A percentile compares a stretch with the other conserved stretches of the same genome.
phyloP scores from a whole-genome alignment of 1,284 basidiomycete species.

The Quambalaria eucalypti region DNA sequence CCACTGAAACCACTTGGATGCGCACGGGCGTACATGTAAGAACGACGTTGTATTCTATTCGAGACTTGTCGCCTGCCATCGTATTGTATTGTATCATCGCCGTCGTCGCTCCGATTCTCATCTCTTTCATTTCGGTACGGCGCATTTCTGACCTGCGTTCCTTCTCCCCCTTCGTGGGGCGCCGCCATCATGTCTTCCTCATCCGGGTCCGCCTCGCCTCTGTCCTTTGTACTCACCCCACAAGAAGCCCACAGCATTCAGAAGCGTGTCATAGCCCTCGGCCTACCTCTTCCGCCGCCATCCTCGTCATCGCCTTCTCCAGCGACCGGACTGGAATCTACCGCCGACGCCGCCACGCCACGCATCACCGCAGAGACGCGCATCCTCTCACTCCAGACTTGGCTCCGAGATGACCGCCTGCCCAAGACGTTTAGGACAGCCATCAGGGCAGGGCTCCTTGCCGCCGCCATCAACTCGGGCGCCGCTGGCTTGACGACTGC shows the following conservation, averaged over 20 bases:
- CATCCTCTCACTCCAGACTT: background rate
- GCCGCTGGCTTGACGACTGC: slow-evolving; percentile 21
- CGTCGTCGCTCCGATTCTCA: too few species aligned
- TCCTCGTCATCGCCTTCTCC: background rate
- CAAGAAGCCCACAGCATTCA: slow-evolving; percentile 1
- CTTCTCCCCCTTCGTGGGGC: too few species aligned
- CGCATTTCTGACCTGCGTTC: too few species aligned
- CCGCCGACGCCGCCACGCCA: background rate
- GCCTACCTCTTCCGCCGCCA: background rate
- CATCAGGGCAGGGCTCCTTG: slow-evolving; percentile 15
- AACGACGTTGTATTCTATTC: too few species aligned
- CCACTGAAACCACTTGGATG: too few species aligned
- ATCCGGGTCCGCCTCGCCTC: background rate
- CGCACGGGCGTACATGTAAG: too few species aligned
- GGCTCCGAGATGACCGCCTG: slow-evolving; percentile 7
- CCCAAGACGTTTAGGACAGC: slow-evolving; percentile 14
- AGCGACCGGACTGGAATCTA: too few species aligned
- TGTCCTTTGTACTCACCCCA: slow-evolving; percentile 1
- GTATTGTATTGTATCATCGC: too few species aligned
- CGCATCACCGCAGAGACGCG: background rate
- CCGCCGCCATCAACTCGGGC: slow-evolving; percentile 16
- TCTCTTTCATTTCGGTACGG: too few species aligned
- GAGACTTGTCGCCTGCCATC: too few species aligned
- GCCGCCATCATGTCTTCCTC: background rate
- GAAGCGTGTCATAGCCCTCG: background rate